Conservation (phyloP, 768 basidiomycete species). For the Panellus pusillus region DNA sequence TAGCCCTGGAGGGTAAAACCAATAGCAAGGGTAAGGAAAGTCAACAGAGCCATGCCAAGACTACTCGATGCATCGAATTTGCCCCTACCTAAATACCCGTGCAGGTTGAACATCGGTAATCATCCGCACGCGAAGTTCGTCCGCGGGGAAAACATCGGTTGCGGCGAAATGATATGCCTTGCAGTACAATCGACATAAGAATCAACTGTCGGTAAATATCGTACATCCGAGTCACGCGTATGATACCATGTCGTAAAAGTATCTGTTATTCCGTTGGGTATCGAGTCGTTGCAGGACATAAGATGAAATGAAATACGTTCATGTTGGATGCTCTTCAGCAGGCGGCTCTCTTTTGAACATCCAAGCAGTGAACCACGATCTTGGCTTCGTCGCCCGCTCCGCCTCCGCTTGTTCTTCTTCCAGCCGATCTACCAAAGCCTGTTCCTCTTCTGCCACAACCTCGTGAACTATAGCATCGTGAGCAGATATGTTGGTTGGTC, state of each 20-base stretch:
- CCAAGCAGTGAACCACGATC: slow-evolving; percentile 68
- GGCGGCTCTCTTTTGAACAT: slow-evolving; percentile 48
- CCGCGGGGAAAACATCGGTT: slow-evolving; percentile 38
- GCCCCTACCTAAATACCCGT: slow-evolving; percentile 1
- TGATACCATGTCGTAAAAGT: slow-evolving; percentile 24
- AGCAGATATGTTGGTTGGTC: slow-evolving; percentile 49
- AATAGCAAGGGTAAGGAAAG: slow-evolving; percentile 35
- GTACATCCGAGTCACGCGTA: slow-evolving; percentile 27
- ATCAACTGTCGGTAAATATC: slow-evolving; percentile 23
- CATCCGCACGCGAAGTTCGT: slow-evolving; percentile 30
- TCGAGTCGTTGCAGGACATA: slow-evolving; percentile 30
- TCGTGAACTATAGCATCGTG: slow-evolving; percentile 67
- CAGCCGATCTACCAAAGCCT: slow-evolving; percentile 51
- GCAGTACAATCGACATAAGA: background rate
- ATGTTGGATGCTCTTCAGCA: slow-evolving; percentile 20
- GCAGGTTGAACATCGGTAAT: slow-evolving; percentile 32
- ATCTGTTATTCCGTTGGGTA: slow-evolving; percentile 40
- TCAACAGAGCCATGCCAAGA: slow-evolving; percentile 28
- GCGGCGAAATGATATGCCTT: slow-evolving; percentile 30
- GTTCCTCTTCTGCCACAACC: slow-evolving; percentile 68
- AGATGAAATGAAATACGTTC: slow-evolving; percentile 23
- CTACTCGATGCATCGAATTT: background rate
- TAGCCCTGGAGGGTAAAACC: slow-evolving; percentile 31
- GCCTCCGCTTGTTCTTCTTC: slow-evolving; percentile 57
- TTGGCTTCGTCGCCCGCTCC: slow-evolving; percentile 42